These are phyloP conservation scores for Cladosporium sphaerospermum DNA, from an alignment of 2,329 filamentous ascomycete species.

Conservation along the genomic window DNA sequence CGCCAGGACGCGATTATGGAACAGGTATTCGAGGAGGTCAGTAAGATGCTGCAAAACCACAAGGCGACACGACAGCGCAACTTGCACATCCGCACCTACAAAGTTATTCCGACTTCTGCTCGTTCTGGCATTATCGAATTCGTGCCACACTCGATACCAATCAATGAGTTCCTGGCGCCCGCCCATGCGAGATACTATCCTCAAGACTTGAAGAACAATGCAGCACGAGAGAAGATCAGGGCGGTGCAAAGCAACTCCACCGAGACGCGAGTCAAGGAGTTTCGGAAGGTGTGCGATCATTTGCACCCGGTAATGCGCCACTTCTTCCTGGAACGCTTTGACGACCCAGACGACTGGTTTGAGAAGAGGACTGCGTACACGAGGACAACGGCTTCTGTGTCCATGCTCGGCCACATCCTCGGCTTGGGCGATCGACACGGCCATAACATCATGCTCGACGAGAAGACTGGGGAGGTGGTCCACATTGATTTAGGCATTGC, in stretches of 20 bases:
- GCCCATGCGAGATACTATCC: constrained; percentile 85
- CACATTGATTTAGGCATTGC: constrained; percentile 96
- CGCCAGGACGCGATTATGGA: constrained; percentile 99
- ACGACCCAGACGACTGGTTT: constrained; percentile 95
- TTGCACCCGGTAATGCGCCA: constrained; percentile 93
- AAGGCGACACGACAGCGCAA: constrained; percentile 80
- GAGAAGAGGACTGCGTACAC: constrained; percentile 82
- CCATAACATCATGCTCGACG: constrained; percentile 92
- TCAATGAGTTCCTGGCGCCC: constrained; percentile 87
- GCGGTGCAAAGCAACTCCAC: constrained; percentile 61
- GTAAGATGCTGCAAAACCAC: constrained; percentile 78
- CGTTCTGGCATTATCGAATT: constrained; percentile 93
- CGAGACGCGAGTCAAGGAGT: constrained; percentile 67
- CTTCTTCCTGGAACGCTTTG: constrained; percentile 94
- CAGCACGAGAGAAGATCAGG: constrained; percentile 73
- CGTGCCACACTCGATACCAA: constrained; percentile 82
- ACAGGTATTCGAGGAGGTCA: constrained; percentile 96
- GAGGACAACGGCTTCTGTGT: constrained; percentile 86
- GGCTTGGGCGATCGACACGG: constrained; percentile 91
- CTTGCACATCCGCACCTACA: constrained; percentile 90
- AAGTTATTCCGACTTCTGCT: constrained; percentile 82
- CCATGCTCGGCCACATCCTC: constrained; percentile 81
- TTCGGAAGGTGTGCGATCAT: constrained; percentile 68
- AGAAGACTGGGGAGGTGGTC: constrained; percentile 83
- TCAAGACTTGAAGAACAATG: constrained; percentile 67